Evolutionary conservation across 805 yeast species (phyloP).

Genomic region (Isabelozyma pseudorhagii): DNA sequence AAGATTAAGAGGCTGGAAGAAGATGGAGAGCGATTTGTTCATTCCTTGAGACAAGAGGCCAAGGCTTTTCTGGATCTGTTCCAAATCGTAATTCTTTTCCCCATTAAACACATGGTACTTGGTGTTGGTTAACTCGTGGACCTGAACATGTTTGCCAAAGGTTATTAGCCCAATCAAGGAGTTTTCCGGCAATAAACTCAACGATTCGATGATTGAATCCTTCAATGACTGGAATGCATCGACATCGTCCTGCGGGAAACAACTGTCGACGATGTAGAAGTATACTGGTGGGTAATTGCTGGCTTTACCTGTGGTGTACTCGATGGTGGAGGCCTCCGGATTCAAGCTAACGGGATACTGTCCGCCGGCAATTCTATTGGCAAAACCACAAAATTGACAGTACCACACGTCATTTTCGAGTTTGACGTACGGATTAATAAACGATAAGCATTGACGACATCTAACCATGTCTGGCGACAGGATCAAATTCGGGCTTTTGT

Average conservation of each 20-base stretch:
- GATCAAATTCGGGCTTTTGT: slow-evolving; percentile 25
- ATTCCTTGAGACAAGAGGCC: slow-evolving; percentile 35
- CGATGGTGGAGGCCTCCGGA: slow-evolving; percentile 47
- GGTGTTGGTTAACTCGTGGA: slow-evolving; percentile 49
- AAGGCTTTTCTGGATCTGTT: slow-evolving; percentile 43
- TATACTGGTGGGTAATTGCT: slow-evolving; percentile 47
- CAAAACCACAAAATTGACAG: slow-evolving; percentile 54
- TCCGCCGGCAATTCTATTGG: slow-evolving; percentile 38
- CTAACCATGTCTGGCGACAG: slow-evolving; percentile 36
- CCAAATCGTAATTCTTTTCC: slow-evolving; percentile 44
- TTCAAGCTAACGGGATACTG: slow-evolving; percentile 31
- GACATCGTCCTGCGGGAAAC: slow-evolving; percentile 48
- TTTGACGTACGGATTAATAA: slow-evolving; percentile 50
- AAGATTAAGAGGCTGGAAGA: slow-evolving; percentile 45
- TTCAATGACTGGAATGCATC: slow-evolving; percentile 42
- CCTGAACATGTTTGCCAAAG: slow-evolving; percentile 57
- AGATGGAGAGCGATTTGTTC: slow-evolving; percentile 19
- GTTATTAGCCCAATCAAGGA: slow-evolving; percentile 57
- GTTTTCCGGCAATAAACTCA: slow-evolving; percentile 51
- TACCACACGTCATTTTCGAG: slow-evolving; percentile 43
- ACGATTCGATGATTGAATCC: slow-evolving; percentile 44
- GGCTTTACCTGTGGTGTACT: slow-evolving; percentile 41
- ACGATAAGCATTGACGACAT: slow-evolving; percentile 55
- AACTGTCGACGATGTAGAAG: slow-evolving; percentile 56
- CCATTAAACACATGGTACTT: slow-evolving; percentile 52